Percentiles rank a stretch among this genome's conserved stretches.
These are phyloP conservation scores for Penicillium ochrochloron DNA, from an alignment of 495 filamentous ascomycete genomes.

Conservation along the genomic window DNA sequence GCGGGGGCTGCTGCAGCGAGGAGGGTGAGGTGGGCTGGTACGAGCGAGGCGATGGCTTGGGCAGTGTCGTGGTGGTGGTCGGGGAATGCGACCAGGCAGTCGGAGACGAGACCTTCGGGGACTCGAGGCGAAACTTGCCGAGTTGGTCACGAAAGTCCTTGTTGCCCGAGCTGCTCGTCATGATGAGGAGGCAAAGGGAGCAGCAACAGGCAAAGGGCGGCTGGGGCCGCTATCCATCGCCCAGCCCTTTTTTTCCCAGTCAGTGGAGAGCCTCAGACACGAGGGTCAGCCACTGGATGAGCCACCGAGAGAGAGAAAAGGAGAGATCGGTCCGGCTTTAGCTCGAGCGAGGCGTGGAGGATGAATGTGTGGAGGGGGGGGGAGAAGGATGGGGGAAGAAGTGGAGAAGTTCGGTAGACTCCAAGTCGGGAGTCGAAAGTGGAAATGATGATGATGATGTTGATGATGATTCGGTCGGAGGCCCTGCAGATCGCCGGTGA, in stretches of 20 bases:
- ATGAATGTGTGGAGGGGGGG: neutral
- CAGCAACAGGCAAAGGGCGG: conserved; percentile 37
- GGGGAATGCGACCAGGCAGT: conserved; percentile 25
- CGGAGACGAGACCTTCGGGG: conserved; percentile 26
- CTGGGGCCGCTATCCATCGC: conserved; percentile 44
- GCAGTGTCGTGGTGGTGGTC: neutral
- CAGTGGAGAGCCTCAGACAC: conserved; percentile 14
- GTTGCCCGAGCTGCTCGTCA: conserved; percentile 37
- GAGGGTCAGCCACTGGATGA: neutral
- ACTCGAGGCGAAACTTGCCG: conserved; percentile 51
- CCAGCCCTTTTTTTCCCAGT: neutral
- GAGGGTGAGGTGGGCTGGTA: conserved; percentile 9
- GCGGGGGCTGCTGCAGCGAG: conserved; percentile 13
- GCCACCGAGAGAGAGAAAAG: neutral
- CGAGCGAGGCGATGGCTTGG: conserved; percentile 1
- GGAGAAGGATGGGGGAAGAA: conserved; percentile 3
- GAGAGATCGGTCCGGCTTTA: neutral
- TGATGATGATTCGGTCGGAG: neutral
- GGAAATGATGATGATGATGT: neutral
- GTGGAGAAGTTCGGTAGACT: conserved; percentile 12
- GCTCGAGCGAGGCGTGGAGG: neutral
- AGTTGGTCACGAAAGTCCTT: conserved; percentile 52
- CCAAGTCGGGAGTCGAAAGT: neutral
- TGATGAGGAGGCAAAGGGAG: neutral
- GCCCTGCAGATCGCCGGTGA: neutral